Evolutionary conservation across 2,329 filamentous ascomycete species (phyloP).

Genomic region (Chaetomiaceae sp.): DNA sequence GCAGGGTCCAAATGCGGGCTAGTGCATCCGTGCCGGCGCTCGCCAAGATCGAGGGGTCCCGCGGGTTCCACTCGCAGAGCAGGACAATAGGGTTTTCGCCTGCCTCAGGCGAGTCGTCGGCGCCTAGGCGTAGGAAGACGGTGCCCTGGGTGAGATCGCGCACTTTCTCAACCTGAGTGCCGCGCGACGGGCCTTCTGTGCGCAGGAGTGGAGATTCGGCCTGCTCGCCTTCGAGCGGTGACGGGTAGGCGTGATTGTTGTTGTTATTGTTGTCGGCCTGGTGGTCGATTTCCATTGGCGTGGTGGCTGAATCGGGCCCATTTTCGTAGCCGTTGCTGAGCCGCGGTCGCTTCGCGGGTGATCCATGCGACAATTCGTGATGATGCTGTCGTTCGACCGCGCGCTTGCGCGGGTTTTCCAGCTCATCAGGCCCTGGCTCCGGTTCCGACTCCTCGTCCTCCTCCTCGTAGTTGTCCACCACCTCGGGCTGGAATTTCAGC

Average conservation of each 20-base stretch:
- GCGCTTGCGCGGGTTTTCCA: constrained; percentile 46
- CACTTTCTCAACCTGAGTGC: constrained; percentile 59
- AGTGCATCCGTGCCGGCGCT: constrained; percentile 64
- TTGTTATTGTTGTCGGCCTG: constrained; percentile 45
- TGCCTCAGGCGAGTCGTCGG: constrained; percentile 34
- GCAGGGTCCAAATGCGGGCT: constrained; percentile 62
- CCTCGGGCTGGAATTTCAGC: constrained; percentile 39
- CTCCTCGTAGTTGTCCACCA: constrained; percentile 34
- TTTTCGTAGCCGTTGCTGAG: constrained; percentile 59
- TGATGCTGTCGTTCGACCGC: constrained; percentile 41
- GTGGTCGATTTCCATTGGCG: constrained; percentile 56
- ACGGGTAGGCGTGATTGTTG: constrained; percentile 58
- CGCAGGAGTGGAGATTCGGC: constrained; percentile 46
- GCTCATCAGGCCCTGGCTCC: constrained; percentile 32
- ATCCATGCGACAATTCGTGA: constrained; percentile 45
- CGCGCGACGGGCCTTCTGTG: constrained; percentile 58
- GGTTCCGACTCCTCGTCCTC: constrained; percentile 34
- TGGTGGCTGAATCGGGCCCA: constrained; percentile 45
- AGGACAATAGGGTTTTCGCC: constrained; percentile 55
- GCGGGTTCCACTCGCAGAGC: constrained; percentile 64
- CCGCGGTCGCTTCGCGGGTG: constrained; percentile 52
- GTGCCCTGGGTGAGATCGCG: constrained; percentile 54
- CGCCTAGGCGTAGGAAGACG: constrained; percentile 52
- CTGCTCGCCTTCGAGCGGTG: constrained; percentile 54
- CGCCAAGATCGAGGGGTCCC: constrained; percentile 58